Evolutionary conservation across 2,329 filamentous ascomycete genomes (phyloP).

Genomic region (Penicillium sp.): DNA sequence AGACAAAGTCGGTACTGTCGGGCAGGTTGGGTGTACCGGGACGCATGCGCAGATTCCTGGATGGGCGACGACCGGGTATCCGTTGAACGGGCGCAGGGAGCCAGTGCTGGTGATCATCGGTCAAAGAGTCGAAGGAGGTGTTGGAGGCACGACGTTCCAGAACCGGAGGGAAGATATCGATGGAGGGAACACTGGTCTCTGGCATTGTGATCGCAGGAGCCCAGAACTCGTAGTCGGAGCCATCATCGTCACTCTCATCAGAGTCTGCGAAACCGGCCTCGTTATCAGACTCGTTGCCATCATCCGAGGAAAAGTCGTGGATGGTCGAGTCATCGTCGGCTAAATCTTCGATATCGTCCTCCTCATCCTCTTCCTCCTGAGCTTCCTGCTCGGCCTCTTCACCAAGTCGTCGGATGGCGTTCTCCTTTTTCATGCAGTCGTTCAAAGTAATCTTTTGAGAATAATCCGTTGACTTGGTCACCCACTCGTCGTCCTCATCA

Average conservation of each 20-base stretch:
- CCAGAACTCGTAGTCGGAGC: slow-evolving; percentile 66
- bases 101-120: slow-evolving; percentile 32
- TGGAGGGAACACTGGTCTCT: slow-evolving; percentile 54
- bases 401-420: slow-evolving; percentile 77
- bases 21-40: slow-evolving; percentile 77
- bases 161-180: slow-evolving; percentile 48
- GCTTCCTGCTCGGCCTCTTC: slow-evolving; percentile 92
- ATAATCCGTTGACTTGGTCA: slow-evolving; percentile 65
- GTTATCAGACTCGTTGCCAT: slow-evolving; percentile 80
- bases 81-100: slow-evolving; percentile 31
- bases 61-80: slow-evolving; percentile 33
- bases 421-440: slow-evolving; percentile 88
- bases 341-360: slow-evolving; percentile 59
- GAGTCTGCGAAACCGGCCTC: slow-evolving; percentile 69
- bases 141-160: slow-evolving; percentile 50
- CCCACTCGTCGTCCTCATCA: slow-evolving; percentile 86
- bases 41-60: slow-evolving; percentile 56
- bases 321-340: slow-evolving; percentile 63
- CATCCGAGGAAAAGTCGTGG: slow-evolving; percentile 51
- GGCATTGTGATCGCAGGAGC: slow-evolving; percentile 48
- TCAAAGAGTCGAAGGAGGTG: slow-evolving; percentile 54
- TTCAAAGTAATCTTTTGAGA: slow-evolving; percentile 76
- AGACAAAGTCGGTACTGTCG: slow-evolving; percentile 98
- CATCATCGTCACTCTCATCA: slow-evolving; percentile 61
- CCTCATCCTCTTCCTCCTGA: slow-evolving; percentile 67